Evolutionary conservation across 2,329 filamentous ascomycete species (phyloP).

Genomic region (Fusarium odoratissimum): DNA sequence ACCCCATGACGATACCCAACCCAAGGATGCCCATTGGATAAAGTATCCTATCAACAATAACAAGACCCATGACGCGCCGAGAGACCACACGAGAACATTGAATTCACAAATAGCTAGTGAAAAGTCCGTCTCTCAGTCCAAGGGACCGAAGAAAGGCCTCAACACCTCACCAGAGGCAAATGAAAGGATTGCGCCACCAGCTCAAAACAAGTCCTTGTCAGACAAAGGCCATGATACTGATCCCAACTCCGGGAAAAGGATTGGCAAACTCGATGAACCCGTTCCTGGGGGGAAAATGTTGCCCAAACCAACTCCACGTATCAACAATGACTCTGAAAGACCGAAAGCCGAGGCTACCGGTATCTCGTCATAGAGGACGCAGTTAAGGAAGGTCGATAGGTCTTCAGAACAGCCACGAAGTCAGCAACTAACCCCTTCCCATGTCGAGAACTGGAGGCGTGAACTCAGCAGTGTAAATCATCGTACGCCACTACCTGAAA

Average conservation of each 20-base stretch:
- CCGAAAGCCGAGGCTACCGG: slow-evolving; percentile 9
- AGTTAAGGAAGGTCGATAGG: slow-evolving; percentile 40
- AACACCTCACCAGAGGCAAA: not conserved
- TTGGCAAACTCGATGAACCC: not conserved
- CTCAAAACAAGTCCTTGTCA: not conserved
- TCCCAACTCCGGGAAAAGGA: not conserved
- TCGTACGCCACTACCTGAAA: slow-evolving; percentile 21
- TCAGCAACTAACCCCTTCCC: slow-evolving; percentile 27
- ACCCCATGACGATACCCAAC: slow-evolving; percentile 31
- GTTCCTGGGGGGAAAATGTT: slow-evolving; percentile 5
- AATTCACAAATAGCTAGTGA: not conserved
- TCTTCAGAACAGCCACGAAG: slow-evolving; percentile 25
- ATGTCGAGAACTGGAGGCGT: slow-evolving; percentile 34
- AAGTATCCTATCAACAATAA: slow-evolving; percentile 20
- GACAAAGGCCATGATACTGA: not conserved
- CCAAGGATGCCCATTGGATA: slow-evolving; percentile 24
- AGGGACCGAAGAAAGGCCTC: not conserved
- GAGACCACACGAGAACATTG: not conserved
- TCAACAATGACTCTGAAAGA: not conserved
- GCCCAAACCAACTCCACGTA: slow-evolving; percentile 11
- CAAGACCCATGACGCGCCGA: not conserved
- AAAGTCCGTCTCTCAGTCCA: not conserved
- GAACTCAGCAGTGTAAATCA: slow-evolving; percentile 40
- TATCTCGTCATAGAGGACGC: slow-evolving; percentile 40
- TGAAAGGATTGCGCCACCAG: not conserved